Conservation (phyloP, 106 monocot genomes). For the Agapanthus africanus region DNA sequence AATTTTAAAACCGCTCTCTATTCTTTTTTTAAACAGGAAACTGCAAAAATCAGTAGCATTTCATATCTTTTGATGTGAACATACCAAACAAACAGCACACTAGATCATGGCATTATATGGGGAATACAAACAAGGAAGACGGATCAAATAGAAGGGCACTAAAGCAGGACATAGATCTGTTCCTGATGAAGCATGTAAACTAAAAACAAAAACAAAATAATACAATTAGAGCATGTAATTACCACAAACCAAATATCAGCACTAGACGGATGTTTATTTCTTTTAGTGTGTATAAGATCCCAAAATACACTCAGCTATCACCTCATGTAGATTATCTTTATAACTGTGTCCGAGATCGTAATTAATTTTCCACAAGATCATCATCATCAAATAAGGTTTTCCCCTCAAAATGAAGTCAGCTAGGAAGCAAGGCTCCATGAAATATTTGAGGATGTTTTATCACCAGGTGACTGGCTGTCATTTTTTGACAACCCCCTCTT, state of each 20-base stretch:
- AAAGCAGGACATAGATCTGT: background rate
- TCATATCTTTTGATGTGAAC: background rate
- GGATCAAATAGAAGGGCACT: background rate
- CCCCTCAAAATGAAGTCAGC: too few relatives aligned
- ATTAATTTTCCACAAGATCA: background rate
- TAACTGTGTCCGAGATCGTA: background rate
- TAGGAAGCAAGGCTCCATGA: too few relatives aligned
- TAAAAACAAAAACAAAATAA: background rate
- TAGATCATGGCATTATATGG: background rate
- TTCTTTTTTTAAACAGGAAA: background rate
- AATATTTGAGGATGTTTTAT: too few relatives aligned
- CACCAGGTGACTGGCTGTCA: too few relatives aligned
- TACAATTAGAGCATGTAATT: background rate
- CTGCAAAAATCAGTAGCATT: background rate
- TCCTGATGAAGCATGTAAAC: background rate
- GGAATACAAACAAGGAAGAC: background rate
- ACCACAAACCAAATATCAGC: background rate
- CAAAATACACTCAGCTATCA: too few relatives aligned
- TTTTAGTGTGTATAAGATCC: background rate
- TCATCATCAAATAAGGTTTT: too few relatives aligned
- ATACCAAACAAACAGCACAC: background rate
- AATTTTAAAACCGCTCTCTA: background rate
- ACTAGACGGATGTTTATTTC: background rate
- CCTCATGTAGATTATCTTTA: too few relatives aligned
- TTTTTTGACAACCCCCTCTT: too few relatives aligned